Base-by-base conservation (phyloP, 805 yeast species). In the Candida alai region DNA sequence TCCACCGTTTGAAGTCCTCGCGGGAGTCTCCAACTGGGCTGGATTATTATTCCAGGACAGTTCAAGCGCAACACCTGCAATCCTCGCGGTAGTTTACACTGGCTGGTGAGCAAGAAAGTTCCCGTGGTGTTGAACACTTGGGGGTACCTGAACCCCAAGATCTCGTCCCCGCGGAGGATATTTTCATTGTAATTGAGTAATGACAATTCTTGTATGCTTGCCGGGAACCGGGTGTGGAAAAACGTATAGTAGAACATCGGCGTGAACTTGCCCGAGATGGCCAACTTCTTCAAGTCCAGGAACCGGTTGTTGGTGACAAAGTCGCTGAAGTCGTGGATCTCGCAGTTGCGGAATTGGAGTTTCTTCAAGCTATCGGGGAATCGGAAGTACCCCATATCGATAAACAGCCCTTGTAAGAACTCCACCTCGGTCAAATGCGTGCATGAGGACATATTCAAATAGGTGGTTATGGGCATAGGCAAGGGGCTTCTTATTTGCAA, bases 321-420 rank as follows among this genome's bases (percentile, higher is more conserved):
- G 15, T 29, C 32, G 13, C 13, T 11, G 16, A 29, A 29, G 19
- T 14, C 24, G n/a, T 29, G 17, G 12, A 29, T 29, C 16, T 29
- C 32, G n/a, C 32, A 29, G 16, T 29, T 13, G 8, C 13, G 13
- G n/a, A 29, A 29, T 11, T 8, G 9, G 5, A 29, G 16, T 19
- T 24, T 13, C 15, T 12, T 4, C n/a, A 29, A 20, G 6, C 22
- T 15, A 9, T 29, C 24, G 2, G 32, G 32, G 11, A 29, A 29
- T 12, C n/a, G 20, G 17, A 29, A 29, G 16, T 29, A 29, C 22
- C 32, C 32, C 32, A 29, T 29, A 29, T 29, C 32, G 11, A 20
- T 29, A 18, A 29, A 29, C 11, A 20, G 20, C 4, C 32, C 32
- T 9, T 17, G 17, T 13, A 14, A 9, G 15, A 29, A 19, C 16